Evolutionary conservation across 1,284 basidiomycete species (phyloP).

Genomic region (Ceratobasidium sp.): DNA sequence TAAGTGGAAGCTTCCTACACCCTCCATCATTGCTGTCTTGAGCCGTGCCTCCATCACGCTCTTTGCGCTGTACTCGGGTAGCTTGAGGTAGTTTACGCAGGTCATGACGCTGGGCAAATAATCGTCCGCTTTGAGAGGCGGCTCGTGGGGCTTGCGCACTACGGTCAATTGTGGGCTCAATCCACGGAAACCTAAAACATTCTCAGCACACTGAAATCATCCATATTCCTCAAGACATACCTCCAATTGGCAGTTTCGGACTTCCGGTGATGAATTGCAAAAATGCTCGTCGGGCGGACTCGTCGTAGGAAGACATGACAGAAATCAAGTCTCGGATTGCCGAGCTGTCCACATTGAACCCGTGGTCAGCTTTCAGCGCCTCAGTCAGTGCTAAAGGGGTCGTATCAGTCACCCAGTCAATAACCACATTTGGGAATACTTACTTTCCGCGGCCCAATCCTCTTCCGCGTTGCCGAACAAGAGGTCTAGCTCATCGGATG

Average conservation of each 20-base stretch:
- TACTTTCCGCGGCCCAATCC: constrained; percentile 92
- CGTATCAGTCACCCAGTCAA: constrained; percentile 1
- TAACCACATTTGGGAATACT: constrained; percentile 54
- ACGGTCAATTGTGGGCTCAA: constrained; percentile 95
- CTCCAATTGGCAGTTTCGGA: constrained; percentile 92
- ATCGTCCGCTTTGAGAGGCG: constrained; percentile 89
- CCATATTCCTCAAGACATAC: constrained; percentile 58
- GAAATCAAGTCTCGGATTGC: constrained; percentile 89
- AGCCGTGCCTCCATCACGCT: constrained; percentile 83
- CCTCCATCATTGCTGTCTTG: constrained; percentile 84
- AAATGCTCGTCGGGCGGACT: constrained; percentile 81
- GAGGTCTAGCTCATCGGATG: constrained; percentile 92
- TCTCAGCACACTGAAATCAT: not conserved
- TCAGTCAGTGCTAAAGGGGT: constrained; percentile 77
- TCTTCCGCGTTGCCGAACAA: constrained; percentile 95
- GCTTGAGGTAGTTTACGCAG: constrained; percentile 95
- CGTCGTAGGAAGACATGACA: constrained; percentile 85
- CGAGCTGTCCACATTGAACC: constrained; percentile 93
- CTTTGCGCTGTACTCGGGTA: constrained; percentile 92
- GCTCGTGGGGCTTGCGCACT: constrained; percentile 95
- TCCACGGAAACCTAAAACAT: constrained; percentile 84
- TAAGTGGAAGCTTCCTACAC: constrained; percentile 94
- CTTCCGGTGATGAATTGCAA: constrained; percentile 98
- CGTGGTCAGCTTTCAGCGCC: constrained; percentile 96
- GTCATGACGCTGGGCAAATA: constrained; percentile 99